A percentile compares a stretch with the other conserved stretches of the same genome.
Evolutionary conservation across 164 flowering plant genomes (phyloP).

Genomic region (Annona cherimola): DNA sequence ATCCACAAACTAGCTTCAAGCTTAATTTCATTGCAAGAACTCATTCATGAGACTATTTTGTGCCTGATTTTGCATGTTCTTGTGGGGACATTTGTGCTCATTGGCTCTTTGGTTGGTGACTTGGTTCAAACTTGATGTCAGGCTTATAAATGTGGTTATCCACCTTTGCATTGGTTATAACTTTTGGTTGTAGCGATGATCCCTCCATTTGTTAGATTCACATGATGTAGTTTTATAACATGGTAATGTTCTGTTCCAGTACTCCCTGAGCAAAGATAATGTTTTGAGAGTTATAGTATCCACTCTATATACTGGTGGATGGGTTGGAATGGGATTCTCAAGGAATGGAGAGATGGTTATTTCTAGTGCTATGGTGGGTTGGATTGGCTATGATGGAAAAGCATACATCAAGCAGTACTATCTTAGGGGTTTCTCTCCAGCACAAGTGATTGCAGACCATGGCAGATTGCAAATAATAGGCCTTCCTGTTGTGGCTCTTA

Average conservation of each 20-base stretch:
- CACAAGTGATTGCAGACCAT: conserved; percentile 44
- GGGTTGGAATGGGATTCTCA: conserved; percentile 92
- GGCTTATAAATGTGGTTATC: no score
- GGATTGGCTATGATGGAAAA: conserved; percentile 46
- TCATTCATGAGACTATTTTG: no score
- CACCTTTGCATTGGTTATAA: background rate
- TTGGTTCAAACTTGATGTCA: no score
- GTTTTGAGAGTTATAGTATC: conserved; percentile 60
- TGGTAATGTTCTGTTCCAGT: conserved; percentile 39
- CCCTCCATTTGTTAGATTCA: background rate
- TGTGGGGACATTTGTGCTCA: no score
- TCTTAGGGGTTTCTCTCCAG: conserved; percentile 31
- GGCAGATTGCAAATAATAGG: conserved; percentile 59
- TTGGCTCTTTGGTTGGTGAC: no score
- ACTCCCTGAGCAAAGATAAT: conserved; percentile 38
- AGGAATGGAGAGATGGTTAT: conserved; percentile 76
- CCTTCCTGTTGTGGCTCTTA: conserved; percentile 47
- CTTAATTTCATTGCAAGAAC: no score
- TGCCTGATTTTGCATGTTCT: no score
- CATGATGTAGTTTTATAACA: no score
- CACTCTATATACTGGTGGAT: conserved; percentile 65
- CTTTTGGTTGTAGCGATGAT: background rate
- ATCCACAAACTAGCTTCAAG: no score
- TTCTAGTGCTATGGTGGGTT: conserved; percentile 88
- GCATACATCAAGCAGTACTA: conserved; percentile 56